phyloP scores from a whole-genome alignment of 495 filamentous ascomycete genomes.

The Hyaloscypha bicolor region DNA sequence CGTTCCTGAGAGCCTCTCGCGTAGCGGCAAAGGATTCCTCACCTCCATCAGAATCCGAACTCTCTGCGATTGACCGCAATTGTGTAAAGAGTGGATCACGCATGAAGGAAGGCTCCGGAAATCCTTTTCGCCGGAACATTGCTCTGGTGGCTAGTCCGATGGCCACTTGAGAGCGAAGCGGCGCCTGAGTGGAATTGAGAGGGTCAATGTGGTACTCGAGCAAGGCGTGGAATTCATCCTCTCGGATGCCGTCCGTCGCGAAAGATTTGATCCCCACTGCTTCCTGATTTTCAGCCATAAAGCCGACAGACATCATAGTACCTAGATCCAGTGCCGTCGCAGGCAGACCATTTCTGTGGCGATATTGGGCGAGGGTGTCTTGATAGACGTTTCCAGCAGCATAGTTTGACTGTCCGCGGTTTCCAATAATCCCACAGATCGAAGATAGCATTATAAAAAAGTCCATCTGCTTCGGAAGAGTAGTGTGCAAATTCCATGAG shows the following conservation, averaged over 20 bases:
- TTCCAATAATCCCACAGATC: constrained; percentile 58
- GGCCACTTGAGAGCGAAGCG: constrained; percentile 2
- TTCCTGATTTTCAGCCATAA: constrained; percentile 3
- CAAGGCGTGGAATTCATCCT: constrained; percentile 13
- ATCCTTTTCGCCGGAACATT: background rate
- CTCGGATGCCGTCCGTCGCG: background rate
- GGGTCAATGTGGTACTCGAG: background rate
- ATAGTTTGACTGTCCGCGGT: constrained; percentile 62
- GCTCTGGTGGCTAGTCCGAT: constrained; percentile 1
- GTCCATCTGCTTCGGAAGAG: constrained; percentile 52
- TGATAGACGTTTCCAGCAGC: constrained; percentile 64
- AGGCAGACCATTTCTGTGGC: constrained; percentile 44
- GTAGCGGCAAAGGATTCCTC: constrained; percentile 24
- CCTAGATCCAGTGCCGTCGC: constrained; percentile 56
- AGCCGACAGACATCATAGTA: constrained; percentile 39
- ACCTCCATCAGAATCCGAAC: constrained; percentile 29
- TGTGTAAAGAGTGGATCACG: constrained; percentile 4
- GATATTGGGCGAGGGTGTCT: constrained; percentile 52
- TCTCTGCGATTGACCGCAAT: background rate
- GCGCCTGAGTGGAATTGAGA: background rate
- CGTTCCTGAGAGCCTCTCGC: constrained; percentile 16
- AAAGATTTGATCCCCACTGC: background rate
- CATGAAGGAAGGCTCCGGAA: background rate
- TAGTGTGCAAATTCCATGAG: constrained; percentile 58
- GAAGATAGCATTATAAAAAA: constrained; percentile 70